These are phyloP conservation scores for Sarocladium kiliense DNA, from an alignment of 2,329 filamentous ascomycete species.

Conservation along the genomic window DNA sequence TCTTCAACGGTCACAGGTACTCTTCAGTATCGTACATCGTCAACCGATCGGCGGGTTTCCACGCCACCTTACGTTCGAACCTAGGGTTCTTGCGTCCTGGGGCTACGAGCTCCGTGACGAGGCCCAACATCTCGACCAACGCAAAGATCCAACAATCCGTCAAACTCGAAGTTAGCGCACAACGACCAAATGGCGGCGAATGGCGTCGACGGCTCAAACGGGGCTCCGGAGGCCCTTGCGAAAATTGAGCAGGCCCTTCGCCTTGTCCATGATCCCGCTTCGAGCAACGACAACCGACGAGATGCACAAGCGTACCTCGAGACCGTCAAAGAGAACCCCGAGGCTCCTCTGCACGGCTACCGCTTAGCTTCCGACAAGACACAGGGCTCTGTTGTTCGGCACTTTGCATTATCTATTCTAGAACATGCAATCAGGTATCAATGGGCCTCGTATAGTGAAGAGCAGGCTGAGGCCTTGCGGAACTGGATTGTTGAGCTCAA, in stretches of 20 bases:
- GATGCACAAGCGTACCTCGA: constrained; percentile 85
- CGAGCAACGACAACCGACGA: constrained; percentile 73
- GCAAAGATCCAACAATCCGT: neutral
- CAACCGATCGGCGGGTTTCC: neutral
- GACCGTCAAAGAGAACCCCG: constrained; percentile 69
- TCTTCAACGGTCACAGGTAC: neutral
- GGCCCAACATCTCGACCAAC: neutral
- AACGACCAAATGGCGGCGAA: constrained; percentile 30
- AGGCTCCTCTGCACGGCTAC: constrained; percentile 83
- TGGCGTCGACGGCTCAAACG: constrained; percentile 30
- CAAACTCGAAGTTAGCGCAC: neutral
- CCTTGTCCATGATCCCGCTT: constrained; percentile 77
- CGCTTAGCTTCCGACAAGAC: constrained; percentile 69
- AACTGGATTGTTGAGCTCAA: constrained; percentile 77
- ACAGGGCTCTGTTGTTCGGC: constrained; percentile 77
- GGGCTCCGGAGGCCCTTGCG: constrained; percentile 44
- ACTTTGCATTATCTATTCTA: constrained; percentile 88
- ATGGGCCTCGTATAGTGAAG: constrained; percentile 67
- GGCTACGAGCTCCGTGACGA: constrained; percentile 2
- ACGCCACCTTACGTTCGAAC: neutral
- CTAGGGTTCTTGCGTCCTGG: neutral
- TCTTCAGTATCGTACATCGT: neutral
- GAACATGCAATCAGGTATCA: constrained; percentile 85
- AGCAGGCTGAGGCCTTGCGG: constrained; percentile 64
- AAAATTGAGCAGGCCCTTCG: constrained; percentile 81